phyloP scores from a whole-genome alignment of 768 basidiomycete species.

The Calvatia gigantea region DNA sequence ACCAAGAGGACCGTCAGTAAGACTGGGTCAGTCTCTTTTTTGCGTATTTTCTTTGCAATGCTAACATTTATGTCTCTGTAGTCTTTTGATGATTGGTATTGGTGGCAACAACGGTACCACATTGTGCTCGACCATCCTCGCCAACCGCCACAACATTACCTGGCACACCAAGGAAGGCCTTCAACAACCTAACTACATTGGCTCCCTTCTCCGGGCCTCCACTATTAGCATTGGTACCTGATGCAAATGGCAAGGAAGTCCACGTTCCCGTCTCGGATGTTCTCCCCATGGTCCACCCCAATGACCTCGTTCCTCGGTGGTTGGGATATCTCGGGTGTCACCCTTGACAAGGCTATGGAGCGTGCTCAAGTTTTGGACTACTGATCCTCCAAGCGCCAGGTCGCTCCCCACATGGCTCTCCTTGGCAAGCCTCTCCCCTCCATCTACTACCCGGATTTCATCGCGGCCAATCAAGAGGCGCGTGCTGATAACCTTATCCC shows the following conservation, averaged over 20 bases:
- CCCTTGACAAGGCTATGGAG: slow-evolving; percentile 90
- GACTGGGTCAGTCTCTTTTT: slow-evolving; percentile 71
- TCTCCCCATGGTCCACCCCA: slow-evolving; percentile 96
- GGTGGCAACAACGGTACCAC: slow-evolving; percentile 98
- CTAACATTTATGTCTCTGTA: slow-evolving; percentile 27
- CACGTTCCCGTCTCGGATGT: slow-evolving; percentile 90
- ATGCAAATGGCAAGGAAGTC: slow-evolving; percentile 83
- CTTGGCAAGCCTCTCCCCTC: slow-evolving; percentile 86
- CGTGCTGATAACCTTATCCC: slow-evolving; percentile 93
- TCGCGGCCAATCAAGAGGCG: slow-evolving; percentile 95
- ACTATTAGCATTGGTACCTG: slow-evolving; percentile 89
- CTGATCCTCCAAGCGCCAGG: slow-evolving; percentile 95
- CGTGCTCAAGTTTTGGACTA: slow-evolving; percentile 93
- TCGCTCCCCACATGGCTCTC: slow-evolving; percentile 78
- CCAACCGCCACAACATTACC: slow-evolving; percentile 90
- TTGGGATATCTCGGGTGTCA: slow-evolving; percentile 90
- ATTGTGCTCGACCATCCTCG: slow-evolving; percentile 89
- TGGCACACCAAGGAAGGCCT: slow-evolving; percentile 94
- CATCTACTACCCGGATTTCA: slow-evolving; percentile 97
- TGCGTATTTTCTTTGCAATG: slow-evolving; percentile 11
- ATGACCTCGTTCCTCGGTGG: slow-evolving; percentile 96
- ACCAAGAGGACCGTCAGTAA: slow-evolving; percentile 82
- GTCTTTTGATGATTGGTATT: slow-evolving; percentile 94
- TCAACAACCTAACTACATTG: slow-evolving; percentile 97
- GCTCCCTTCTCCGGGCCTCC: slow-evolving; percentile 92